Conservation (phyloP, 2,329 filamentous ascomycete species). For the Hypoxylon rubiginosum region DNA sequence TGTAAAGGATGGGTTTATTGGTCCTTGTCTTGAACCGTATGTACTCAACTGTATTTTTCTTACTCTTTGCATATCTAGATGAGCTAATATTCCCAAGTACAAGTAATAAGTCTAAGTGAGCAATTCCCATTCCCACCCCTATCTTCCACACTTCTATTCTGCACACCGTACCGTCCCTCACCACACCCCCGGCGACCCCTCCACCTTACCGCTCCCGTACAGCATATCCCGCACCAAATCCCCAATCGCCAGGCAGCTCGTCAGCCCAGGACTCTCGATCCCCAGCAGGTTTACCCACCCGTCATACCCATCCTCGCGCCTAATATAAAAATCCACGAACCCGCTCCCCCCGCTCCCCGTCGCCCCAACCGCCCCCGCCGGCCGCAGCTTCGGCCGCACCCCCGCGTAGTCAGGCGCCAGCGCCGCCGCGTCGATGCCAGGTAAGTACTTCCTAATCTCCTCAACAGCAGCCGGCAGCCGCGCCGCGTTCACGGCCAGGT, state of each 20-base stretch:
- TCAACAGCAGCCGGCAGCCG: constrained; percentile 75
- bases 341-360: constrained; percentile 70
- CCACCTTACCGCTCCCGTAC: constrained; percentile 53
- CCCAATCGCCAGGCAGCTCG: constrained; percentile 86
- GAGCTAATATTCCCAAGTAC: no score
- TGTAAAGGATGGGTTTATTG: neutral
- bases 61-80: no score
- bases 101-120: no score
- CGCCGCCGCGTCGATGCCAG: constrained; percentile 73
- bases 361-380: constrained; percentile 70
- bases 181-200: constrained; percentile 20
- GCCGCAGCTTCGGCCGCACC: constrained; percentile 85
- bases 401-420: constrained; percentile 89
- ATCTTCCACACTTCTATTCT: no score
- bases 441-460: constrained; percentile 85
- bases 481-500: constrained; percentile 76
- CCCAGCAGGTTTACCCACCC: constrained; percentile 93
- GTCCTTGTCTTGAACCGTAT: no score
- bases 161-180: neutral
- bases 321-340: constrained; percentile 88
- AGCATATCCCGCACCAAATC: constrained; percentile 75
- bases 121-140: no score
- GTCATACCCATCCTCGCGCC: constrained; percentile 79
- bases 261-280: constrained; percentile 94
- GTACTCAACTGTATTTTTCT: no score